A percentile compares a stretch with the other conserved stretches of the same genome.
Conservation (phyloP, 1,139 yeast genomes). For the Groenewaldozyma auringiensis region DNA sequence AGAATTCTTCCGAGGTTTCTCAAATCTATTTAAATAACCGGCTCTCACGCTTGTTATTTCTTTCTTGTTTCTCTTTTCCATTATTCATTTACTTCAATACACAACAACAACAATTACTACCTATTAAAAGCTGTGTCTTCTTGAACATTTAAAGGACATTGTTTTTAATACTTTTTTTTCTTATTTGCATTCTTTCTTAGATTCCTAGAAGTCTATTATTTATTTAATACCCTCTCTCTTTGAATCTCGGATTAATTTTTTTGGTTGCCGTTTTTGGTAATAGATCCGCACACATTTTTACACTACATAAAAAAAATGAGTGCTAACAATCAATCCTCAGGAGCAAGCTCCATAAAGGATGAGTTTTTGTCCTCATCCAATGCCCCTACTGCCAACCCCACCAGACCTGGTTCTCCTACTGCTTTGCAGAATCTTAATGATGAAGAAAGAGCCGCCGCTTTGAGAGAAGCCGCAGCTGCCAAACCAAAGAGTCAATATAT, state of each 20-base stretch:
- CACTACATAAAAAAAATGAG: neutral
- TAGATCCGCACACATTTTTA: neutral
- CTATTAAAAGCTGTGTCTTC: too few species aligned
- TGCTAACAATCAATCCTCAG: neutral
- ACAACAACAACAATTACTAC: too few species aligned
- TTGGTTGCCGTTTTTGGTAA: neutral
- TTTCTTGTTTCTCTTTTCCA: neutral
- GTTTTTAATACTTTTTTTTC: too few species aligned
- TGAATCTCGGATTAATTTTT: too few species aligned
- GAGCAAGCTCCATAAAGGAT: neutral
- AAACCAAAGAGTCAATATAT: conserved; percentile 28
- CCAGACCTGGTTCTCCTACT: neutral
- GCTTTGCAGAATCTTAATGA: neutral
- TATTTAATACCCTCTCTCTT: neutral
- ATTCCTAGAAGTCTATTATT: too few species aligned
- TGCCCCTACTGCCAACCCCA: neutral
- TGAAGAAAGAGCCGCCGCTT: conserved; percentile 31
- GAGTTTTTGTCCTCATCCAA: neutral
- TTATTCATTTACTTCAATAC: too few species aligned
- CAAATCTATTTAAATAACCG: neutral
- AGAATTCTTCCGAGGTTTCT: neutral
- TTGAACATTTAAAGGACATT: neutral
- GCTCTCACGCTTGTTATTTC: neutral
- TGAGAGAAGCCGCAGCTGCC: conserved; percentile 55
- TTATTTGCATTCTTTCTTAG: too few species aligned